A percentile compares a stretch with the other conserved stretches of the same genome.
phyloP scores from a whole-genome alignment of 768 basidiomycete genomes.

The Tephrocybe rancida region DNA sequence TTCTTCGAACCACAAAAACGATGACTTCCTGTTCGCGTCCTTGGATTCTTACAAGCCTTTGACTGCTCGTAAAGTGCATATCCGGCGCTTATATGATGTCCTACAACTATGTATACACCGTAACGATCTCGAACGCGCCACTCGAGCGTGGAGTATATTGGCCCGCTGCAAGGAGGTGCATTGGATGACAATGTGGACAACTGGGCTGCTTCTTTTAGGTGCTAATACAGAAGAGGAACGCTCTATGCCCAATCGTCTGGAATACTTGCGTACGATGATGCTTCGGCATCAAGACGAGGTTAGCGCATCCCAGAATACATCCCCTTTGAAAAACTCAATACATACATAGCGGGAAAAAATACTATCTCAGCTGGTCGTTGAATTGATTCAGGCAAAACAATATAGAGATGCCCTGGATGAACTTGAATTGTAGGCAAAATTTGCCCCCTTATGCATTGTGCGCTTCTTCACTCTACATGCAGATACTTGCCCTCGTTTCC shows the following conservation, averaged over 20 bases:
- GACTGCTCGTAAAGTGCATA: conserved; percentile 68
- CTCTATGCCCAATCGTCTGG: conserved; percentile 39
- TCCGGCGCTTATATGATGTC: conserved; percentile 75
- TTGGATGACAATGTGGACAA: conserved; percentile 75
- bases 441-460: neutral
- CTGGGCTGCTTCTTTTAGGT: conserved; percentile 59
- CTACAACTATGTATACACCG: conserved; percentile 72
- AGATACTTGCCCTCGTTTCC: conserved; percentile 90
- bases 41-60: conserved; percentile 48
- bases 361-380: conserved; percentile 73
- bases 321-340: conserved; percentile 1
- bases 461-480: conserved; percentile 9
- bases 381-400: conserved; percentile 58
- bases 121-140: conserved; percentile 63
- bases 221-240: conserved; percentile 28
- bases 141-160: conserved; percentile 73
- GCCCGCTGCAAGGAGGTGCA: conserved; percentile 76
- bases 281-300: conserved; percentile 69
- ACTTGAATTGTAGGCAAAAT: conserved; percentile 69
- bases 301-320: conserved; percentile 22
- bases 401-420: conserved; percentile 80
- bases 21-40: conserved; percentile 65
- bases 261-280: conserved; percentile 74
- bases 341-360: conserved; percentile 66
- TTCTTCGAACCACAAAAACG: conserved; percentile 17